Evolutionary conservation across 495 filamentous ascomycete genomes (phyloP), one percentile per base, ranked within the genome.

Genomic region (Copromyces sp.): DNA sequence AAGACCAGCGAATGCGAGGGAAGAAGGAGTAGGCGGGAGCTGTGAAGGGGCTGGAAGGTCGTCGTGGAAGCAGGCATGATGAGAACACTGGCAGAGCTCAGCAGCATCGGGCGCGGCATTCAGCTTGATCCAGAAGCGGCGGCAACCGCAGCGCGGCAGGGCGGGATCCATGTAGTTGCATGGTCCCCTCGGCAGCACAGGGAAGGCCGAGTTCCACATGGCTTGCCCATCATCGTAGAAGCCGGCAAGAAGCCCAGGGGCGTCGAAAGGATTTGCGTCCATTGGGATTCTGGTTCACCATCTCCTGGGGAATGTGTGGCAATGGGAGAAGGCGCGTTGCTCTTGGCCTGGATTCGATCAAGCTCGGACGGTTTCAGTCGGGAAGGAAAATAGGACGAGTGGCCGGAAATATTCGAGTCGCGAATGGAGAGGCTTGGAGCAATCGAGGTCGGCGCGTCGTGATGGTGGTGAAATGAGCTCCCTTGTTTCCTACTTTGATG

Each of bases 41-140:
- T 78, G 79, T 42, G 71, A 73, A 17, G 77, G 74, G 70, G 80
- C 39, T 17, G 71, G 81, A 70, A 79, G 47, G 73, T 84, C 81
- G 74, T 90, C 87, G 76, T 92, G 90, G 76, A 87, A 92, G 78
- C 90, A 92, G 40, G 90, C 90, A 84, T 92, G 90, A 78, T 92
- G 90, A 16, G 86, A 87, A 76, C 90, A 92, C 82, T 90, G 87
- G 83, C 90, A 92, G 80, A 86, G 86, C 61, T 83, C 83, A n/a
- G 76, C 80, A 42, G 83, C 78, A 32, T 81, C 81, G 5, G 73
- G 37, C 2, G 70, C 39, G 2, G 47, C 73, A 39, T 39, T 74
- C 45, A 83, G 78, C 70, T 81, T 81, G 76, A 84, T 84, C 89
- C 88, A 91, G 82, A 91, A 92, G 24, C 89, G 88, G 72, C 85